Evolutionary conservation across 2,329 filamentous ascomycete species (phyloP), one percentile per base, ranked within the genome.

Genomic region (Atkinsonella texensis): DNA sequence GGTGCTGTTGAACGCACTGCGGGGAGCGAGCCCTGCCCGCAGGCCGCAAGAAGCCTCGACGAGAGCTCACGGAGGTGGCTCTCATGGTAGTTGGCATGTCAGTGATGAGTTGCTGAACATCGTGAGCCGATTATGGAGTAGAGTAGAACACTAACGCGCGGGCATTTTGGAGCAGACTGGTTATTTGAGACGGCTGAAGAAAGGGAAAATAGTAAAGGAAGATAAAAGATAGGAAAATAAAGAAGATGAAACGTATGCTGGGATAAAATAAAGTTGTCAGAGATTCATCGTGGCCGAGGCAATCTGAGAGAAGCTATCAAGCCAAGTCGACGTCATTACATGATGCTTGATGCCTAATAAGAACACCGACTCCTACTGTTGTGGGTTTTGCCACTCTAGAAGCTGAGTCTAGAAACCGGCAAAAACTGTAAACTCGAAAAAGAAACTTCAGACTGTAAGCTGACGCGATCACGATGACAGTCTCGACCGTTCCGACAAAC

Each of bases 1-100:
- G 39, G 39, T 6, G 48, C 48, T 18, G 31, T 49, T 3, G 39
- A 43, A 39, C 48, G 48, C n/a, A 50, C 48, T 23, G 32, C 17
- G 31, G 48, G 39, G 8, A 49, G 48, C 17, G 38, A 33, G n/a
- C 48, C 48, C 18, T 42, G 39, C 40, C 17, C n/a, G 39, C 48
- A 49, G 31, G 48, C 48, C 8, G 48, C 35, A n/a, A 49, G 48
- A 6, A 49, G 48, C 39, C 23, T 33, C 31, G 39, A 33, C n/a
- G 39, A 20, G 7, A 43, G 20, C 11, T 35, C 39, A n/a, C 39
- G 38, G 15, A 49, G 48, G 8, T 49, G 48, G 20, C 18, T 49
- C 35, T 43, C 46, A n/a, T n/a, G n/a, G n/a, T 48, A 33, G 43
- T 9, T 41, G 8, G 39, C 17, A 41, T 15, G n/a, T 41, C n/a